phyloP scores from a whole-genome alignment of 2,329 filamentous ascomycete species.

The Botryotinia globosa region DNA sequence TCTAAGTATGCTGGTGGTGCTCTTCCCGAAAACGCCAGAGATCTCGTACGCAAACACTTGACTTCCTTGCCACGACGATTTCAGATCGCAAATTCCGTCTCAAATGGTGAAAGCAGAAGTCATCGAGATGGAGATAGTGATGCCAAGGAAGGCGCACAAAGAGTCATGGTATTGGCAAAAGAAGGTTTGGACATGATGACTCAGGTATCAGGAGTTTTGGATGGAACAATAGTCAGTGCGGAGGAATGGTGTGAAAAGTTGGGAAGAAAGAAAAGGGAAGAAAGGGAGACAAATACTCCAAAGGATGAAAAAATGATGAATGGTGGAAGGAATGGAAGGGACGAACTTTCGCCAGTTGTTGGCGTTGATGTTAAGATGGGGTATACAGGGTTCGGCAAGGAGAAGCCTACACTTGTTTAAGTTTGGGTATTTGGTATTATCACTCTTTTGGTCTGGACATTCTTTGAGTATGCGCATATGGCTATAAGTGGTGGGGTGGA shows the following conservation, averaged over 20 bases:
- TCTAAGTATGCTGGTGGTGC: conserved; percentile 90
- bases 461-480: not conserved
- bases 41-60: conserved; percentile 79
- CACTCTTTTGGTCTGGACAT: not conserved
- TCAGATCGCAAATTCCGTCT: conserved; percentile 62
- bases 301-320: not conserved
- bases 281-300: conserved; percentile 25
- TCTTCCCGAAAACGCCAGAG: conserved; percentile 81
- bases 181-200: conserved; percentile 93
- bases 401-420: not conserved
- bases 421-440: not conserved
- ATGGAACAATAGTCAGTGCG: conserved; percentile 84
- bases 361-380: conserved; percentile 6
- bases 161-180: conserved; percentile 80
- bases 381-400: not conserved
- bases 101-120: conserved; percentile 39
- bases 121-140: conserved; percentile 41
- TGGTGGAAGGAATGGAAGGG: not conserved
- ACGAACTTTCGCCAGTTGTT: not conserved
- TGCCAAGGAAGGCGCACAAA: conserved; percentile 61
- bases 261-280: conserved; percentile 46
- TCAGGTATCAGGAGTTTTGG: conserved; percentile 83
- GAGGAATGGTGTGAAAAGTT: conserved; percentile 87
- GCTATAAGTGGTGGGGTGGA: not conserved
- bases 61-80: conserved; percentile 82